These are phyloP conservation scores for Stromatinia cepivora DNA, from an alignment of 2,329 filamentous ascomycete genomes.

Conservation along the genomic window DNA sequence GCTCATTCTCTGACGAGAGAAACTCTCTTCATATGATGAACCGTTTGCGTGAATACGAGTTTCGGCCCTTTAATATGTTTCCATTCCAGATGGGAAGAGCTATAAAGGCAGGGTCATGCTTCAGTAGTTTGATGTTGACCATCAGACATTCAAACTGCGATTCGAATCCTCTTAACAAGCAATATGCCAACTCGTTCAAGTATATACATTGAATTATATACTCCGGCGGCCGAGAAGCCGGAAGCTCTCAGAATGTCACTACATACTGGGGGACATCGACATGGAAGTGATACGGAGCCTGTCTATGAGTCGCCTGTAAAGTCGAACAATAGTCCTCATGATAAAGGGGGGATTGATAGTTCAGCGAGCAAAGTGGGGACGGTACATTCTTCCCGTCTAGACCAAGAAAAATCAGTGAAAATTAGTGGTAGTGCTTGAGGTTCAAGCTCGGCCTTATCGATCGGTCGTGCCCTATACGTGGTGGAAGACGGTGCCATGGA, in stretches of 20 bases:
- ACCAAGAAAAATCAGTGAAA: not conserved
- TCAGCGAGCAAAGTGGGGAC: not conserved
- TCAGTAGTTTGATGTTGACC: not conserved
- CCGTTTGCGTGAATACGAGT: constrained; percentile 2
- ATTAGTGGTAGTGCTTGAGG: not conserved
- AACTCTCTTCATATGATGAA: not conserved
- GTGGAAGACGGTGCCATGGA: not conserved
- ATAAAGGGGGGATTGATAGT: not conserved
- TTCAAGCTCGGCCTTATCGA: not conserved
- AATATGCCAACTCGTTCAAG: constrained; percentile 21
- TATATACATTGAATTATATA: constrained; percentile 20
- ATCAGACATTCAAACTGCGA: not conserved
- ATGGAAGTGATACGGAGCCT: not conserved
- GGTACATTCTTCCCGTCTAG: not conserved
- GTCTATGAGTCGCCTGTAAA: not conserved
- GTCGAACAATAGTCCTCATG: not conserved
- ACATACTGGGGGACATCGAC: constrained; percentile 16
- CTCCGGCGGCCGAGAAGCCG: constrained; percentile 17
- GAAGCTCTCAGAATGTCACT: constrained; percentile 20
- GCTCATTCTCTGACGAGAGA: constrained; percentile 19
- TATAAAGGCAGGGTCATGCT: constrained; percentile 1
- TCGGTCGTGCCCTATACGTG: not conserved
- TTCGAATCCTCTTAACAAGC: not conserved
- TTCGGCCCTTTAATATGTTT: not conserved
- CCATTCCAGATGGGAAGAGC: not conserved